Base-by-base conservation (phyloP, 768 basidiomycete genomes). In the Chalciporus chontae region DNA sequence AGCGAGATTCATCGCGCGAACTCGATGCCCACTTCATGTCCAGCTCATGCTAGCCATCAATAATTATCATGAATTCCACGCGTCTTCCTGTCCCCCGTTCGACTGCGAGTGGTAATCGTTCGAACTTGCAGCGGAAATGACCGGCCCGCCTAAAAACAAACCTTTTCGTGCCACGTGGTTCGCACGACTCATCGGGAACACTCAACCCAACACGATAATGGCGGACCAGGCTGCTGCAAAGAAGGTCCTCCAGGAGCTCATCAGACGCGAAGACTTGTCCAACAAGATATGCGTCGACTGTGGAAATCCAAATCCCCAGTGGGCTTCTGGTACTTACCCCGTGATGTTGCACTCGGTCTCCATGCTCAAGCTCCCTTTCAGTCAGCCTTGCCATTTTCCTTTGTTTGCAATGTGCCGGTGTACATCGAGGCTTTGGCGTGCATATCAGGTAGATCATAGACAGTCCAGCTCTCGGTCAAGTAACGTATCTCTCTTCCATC, bases 401-500 rank as follows among this genome's bases (percentile, higher is more conserved):
- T 48, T 99, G 95, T 69, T 75, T 99, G 19, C 92, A 91, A 69
- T 90, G 89, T 64, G 86, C 86, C 24, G 88, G 88, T 31, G 71
- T 80, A 36, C 94, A 94, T 70, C 74, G 90, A 71, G 86, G 90
- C 3, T 92, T 96, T 63, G 95, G 95, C 38, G 94, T 96, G 14
- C 95, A 98, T 69, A 82, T 97, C 66, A 90, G 86, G 88, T 74
- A 53, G 41, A 56, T 59, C 53, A 34, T 15, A 19, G n/a, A 46
- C 43, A 45, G 17, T 44, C 50, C 55, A 29, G 54, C 40, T 40
- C 14, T 47, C 34, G 27, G 8, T 18, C 36, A 13, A 4, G n/a
- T 23, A 27, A 32, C 47, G 36, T 23, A 26, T 29, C 55, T 47
- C 48, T n/a, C 37, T 37, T 15, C 48, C 61, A 42, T 39, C 69